Conservation (phyloP, 192 early-diverging fungal genomes). For the Rhizophlyctis rosea region DNA sequence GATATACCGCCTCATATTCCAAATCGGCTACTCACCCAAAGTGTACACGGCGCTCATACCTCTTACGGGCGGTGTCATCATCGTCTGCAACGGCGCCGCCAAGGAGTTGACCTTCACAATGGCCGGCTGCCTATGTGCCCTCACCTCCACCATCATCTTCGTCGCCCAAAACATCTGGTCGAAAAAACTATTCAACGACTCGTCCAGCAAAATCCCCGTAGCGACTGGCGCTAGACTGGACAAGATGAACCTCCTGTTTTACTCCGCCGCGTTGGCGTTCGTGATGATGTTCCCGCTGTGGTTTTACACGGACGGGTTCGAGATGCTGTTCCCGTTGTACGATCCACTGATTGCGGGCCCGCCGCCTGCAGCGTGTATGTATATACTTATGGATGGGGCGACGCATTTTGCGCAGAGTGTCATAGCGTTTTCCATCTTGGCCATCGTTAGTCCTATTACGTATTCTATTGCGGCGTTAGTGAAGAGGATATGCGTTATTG, state of each 20-base stretch:
- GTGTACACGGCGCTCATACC: constrained; percentile 79
- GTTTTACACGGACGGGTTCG: constrained; percentile 67
- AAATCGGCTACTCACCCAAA: constrained; percentile 60
- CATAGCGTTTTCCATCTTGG: constrained; percentile 76
- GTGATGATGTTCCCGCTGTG: constrained; percentile 77
- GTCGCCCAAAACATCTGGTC: constrained; percentile 85
- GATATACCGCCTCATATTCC: constrained; percentile 68
- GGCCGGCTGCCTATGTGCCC: constrained; percentile 71
- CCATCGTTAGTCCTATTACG: constrained; percentile 76
- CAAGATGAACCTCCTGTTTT: constrained; percentile 84
- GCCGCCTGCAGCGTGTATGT: no score
- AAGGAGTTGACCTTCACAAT: constrained; percentile 65
- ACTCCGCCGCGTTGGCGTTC: constrained; percentile 71
- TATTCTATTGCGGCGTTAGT: constrained; percentile 82
- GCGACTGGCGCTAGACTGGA: constrained; percentile 46
- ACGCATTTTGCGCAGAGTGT: constrained; percentile 79
- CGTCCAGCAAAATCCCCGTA: constrained; percentile 16
- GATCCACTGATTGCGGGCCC: constrained; percentile 21
- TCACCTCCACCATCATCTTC: constrained; percentile 75
- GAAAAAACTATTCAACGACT: constrained; percentile 62
- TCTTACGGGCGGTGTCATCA: constrained; percentile 82
- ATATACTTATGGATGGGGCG: constrained; percentile 74
- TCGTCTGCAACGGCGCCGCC: constrained; percentile 79
- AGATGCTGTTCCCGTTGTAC: constrained; percentile 7
- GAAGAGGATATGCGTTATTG: constrained; percentile 90